phyloP scores from a whole-genome alignment of 495 filamentous ascomycete genomes.

The Daldinia decipiens region DNA sequence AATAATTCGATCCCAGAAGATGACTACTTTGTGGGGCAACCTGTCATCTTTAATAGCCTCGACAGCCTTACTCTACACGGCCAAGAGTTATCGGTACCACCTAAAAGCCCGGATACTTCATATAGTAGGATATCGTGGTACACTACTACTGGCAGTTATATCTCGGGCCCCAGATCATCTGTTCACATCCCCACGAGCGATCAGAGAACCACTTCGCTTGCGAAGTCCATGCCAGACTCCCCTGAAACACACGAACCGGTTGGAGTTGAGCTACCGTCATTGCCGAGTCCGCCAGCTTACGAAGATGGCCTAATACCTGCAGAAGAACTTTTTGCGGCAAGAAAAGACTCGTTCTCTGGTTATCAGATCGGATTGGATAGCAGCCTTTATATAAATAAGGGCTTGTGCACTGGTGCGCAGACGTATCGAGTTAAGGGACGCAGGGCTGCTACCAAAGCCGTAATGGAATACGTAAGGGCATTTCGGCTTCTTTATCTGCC shows the following conservation, averaged over 20 bases:
- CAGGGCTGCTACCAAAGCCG: constrained; percentile 30
- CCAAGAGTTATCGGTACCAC: constrained; percentile 18
- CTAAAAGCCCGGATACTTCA: constrained; percentile 31
- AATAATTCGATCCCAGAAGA: constrained; percentile 38
- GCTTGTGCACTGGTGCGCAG: constrained; percentile 34
- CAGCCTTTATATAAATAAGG: constrained; percentile 38
- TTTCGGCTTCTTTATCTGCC: neutral
- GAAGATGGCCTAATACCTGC: constrained; percentile 40
- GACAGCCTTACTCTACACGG: constrained; percentile 32
- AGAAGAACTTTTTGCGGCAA: constrained; percentile 26
- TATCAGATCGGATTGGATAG: constrained; percentile 42
- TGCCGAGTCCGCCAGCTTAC: constrained; percentile 21
- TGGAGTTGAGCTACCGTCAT: constrained; percentile 9
- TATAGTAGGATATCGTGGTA: constrained; percentile 39
- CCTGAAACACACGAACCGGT: constrained; percentile 7
- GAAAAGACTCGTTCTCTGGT: constrained; percentile 21
- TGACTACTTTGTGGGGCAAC: constrained; percentile 28
- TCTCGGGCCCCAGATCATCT: constrained; percentile 33
- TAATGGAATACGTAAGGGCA: constrained; percentile 40
- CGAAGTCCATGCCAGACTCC: neutral
- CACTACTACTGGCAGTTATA: constrained; percentile 36
- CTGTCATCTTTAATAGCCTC: constrained; percentile 37
- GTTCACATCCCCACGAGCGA: constrained; percentile 42
- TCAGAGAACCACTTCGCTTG: constrained; percentile 40
- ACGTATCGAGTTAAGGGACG: constrained; percentile 37